Evolutionary conservation across 2,329 filamentous ascomycete genomes (phyloP), one percentile per base, ranked within the genome.

Genomic region (Plenodomus tracheiphilus): DNA sequence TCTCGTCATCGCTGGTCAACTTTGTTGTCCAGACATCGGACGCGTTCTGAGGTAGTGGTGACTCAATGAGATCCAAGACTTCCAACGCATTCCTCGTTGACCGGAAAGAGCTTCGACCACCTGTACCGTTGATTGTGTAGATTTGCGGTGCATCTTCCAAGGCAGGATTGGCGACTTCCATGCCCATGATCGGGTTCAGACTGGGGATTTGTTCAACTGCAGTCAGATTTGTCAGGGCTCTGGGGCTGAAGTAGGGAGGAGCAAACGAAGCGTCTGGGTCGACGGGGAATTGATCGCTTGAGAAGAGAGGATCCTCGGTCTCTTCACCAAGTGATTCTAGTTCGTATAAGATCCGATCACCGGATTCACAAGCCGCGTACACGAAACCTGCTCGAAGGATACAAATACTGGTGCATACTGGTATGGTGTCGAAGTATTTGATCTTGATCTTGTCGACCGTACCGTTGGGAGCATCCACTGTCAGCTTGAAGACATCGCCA

Each of bases 371-470:
- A 7, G 91, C 91, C 44, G 93, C 88, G 65, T 94, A 99, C 10
- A 99, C 81, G 68, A 96, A 99, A 21, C 94, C 95, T 58, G 91
- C 96, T 75, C 96, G 96, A 59, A 99, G 75, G 59, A 99, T 96
- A 70, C 91, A 91, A 38, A 99, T 81, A 66, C 84, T 95, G 0
- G 89, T 86, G 0, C 92, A 91, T 32, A 96, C 80, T 0, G 95
- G 93, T 3, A 97, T 88, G 0, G 94, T 99, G 65, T 99, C 94
- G 63, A 97, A 99, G 73, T 97, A 99, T 71, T 97, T 97, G 74
- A 99, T 89, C 71, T 91, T 94, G 49, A 99, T 77, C 49, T 86
- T 82, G 62, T 83, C 84, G 2, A 97, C 92, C 0, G 39, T 47
- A 28, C 54, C 53, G 2, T 54, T 54, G 0, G 89, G 93, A 85